These are phyloP conservation scores for Litchi chinensis DNA, from an alignment of 345 rosid genomes.

Conservation along the genomic window DNA sequence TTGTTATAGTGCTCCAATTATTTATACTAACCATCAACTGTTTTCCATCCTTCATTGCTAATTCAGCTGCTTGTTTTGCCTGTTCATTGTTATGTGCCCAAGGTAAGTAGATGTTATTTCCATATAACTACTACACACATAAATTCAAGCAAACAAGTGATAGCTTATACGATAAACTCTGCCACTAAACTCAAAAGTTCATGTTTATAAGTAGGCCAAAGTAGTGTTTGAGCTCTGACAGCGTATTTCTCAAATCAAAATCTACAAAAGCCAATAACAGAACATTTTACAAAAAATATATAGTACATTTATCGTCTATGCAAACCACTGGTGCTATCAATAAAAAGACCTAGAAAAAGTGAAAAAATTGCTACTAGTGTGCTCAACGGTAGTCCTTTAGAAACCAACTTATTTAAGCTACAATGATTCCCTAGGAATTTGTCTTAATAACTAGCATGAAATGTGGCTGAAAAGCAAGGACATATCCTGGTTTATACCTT, in stretches of 20 bases:
- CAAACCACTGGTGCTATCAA: background rate
- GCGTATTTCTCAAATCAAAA: background rate
- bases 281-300: too few relatives aligned
- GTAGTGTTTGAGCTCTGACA: background rate
- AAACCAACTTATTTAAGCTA: background rate
- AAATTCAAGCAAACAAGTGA: background rate
- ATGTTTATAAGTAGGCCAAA: background rate
- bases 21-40: constrained; percentile 66
- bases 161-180: background rate
- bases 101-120: constrained; percentile 16
- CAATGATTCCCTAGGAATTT: background rate
- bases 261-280: background rate
- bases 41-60: constrained; percentile 64
- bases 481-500: too few relatives aligned
- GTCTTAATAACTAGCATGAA: background rate
- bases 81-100: constrained; percentile 30
- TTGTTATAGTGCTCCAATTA: constrained; percentile 12
- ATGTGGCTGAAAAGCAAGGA: background rate
- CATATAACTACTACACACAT: background rate
- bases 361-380: background rate
- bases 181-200: background rate
- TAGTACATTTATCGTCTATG: background rate
- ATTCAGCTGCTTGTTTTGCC: constrained; percentile 74
- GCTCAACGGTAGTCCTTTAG: too few relatives aligned
- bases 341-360: background rate